A percentile compares a stretch with the other conserved stretches of the same genome.
Conservation (phyloP, 768 basidiomycete genomes). For the Boletus sp. region DNA sequence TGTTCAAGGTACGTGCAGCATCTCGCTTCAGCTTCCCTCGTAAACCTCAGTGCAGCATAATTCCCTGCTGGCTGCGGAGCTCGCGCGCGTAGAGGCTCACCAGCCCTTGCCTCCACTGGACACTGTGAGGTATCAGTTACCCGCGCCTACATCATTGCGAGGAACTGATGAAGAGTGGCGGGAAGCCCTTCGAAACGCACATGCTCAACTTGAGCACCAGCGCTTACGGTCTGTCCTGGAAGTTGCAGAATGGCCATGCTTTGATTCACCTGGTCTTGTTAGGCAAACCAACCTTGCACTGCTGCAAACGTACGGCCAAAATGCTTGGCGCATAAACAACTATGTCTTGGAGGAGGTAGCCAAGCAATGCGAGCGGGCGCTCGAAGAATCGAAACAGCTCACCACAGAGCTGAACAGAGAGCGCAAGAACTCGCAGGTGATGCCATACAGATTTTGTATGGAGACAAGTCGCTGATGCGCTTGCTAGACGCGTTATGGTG, state of each 20-base stretch:
- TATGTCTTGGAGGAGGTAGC: conserved; percentile 79
- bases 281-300: conserved; percentile 85
- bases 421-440: conserved; percentile 82
- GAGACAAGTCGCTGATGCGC: not conserved
- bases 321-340: conserved; percentile 92
- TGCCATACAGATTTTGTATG: not conserved
- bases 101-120: conserved; percentile 68
- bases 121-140: conserved; percentile 69
- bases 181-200: conserved; percentile 69
- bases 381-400: conserved; percentile 76
- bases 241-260: not conserved
- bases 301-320: conserved; percentile 82
- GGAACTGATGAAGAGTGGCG: conserved; percentile 78
- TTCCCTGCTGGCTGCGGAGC: conserved; percentile 68
- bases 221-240: conserved; percentile 56
- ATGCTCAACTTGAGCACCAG: conserved; percentile 84
- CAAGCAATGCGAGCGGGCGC: conserved; percentile 63
- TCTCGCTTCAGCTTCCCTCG: not conserved
- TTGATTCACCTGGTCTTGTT: conserved; percentile 8
- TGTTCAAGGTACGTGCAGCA: conserved; percentile 53
- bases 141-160: conserved; percentile 58
- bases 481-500: conserved; percentile 69
- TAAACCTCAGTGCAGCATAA: conserved; percentile 47
- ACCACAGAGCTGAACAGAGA: conserved; percentile 87
- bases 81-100: conserved; percentile 70